phyloP scores from a whole-genome alignment of 108 stramenopile species.

The Fragilaria radians region DNA sequence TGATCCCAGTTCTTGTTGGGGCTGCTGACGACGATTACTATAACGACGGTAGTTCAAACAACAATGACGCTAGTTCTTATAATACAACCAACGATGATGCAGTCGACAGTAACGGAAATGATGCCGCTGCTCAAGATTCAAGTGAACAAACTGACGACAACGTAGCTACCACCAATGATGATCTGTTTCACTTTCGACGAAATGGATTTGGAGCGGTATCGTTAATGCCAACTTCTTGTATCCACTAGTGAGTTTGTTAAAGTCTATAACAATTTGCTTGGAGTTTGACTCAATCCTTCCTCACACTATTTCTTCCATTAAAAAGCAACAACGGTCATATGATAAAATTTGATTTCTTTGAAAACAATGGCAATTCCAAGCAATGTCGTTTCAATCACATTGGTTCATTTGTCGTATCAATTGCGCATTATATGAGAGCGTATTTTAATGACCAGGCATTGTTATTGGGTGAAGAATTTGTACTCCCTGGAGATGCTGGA shows the following conservation, averaged over 20 bases:
- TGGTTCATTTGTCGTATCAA: conserved; percentile 80
- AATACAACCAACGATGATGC: conserved; percentile 14
- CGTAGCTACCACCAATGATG: conserved; percentile 16
- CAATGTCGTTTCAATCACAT: conserved; percentile 76
- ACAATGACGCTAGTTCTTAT: neutral
- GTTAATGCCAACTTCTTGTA: conserved; percentile 77
- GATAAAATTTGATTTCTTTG: conserved; percentile 82
- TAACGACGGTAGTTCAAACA: neutral
- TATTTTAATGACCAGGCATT: conserved; percentile 85
- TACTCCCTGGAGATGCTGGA: conserved; percentile 68
- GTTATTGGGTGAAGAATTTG: conserved; percentile 56
- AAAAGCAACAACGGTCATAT: conserved; percentile 82
- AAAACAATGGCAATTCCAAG: conserved; percentile 39
- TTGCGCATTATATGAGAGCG: conserved; percentile 87
- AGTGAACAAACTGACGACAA: conserved; percentile 5
- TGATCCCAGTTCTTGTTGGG: too few species aligned
- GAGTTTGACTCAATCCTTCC: conserved; percentile 1
- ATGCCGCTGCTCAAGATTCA: conserved; percentile 27
- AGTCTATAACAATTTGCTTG: neutral
- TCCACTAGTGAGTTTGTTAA: conserved; percentile 78
- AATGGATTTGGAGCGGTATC: conserved; percentile 65
- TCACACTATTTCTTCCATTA: conserved; percentile 2
- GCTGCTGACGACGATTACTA: conserved; percentile 2
- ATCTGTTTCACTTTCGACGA: conserved; percentile 35
- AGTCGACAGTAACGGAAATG: conserved; percentile 17